Conservation (phyloP, 768 basidiomycete species). For the Boletus pseudopeckii region DNA sequence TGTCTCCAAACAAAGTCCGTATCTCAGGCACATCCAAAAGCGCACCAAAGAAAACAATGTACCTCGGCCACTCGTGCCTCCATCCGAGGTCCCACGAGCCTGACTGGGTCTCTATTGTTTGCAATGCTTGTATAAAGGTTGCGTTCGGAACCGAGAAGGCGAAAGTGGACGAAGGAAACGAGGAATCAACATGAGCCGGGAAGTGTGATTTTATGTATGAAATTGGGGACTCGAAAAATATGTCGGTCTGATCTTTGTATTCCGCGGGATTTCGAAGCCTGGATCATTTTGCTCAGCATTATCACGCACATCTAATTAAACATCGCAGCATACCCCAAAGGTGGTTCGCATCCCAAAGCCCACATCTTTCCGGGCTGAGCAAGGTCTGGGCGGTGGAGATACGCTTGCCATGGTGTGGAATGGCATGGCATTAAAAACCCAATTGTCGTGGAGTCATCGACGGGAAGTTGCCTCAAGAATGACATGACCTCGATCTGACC, state of each 20-base stretch:
- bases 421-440: constrained; percentile 96
- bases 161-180: constrained; percentile 62
- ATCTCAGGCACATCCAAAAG: constrained; percentile 58
- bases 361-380: constrained; percentile 57
- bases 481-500: constrained; percentile 77
- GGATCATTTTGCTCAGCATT: constrained; percentile 18
- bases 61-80: constrained; percentile 76
- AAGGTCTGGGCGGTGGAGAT: constrained; percentile 71
- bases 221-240: constrained; percentile 74
- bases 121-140: constrained; percentile 22
- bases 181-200: constrained; percentile 54
- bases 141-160: constrained; percentile 51
- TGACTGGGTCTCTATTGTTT: constrained; percentile 27
- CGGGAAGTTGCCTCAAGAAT: constrained; percentile 56
- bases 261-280: constrained; percentile 43
- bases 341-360: constrained; percentile 93
- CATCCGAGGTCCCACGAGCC: constrained; percentile 39
- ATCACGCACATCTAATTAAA: background rate
- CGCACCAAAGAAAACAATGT: constrained; percentile 82
- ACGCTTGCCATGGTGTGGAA: constrained; percentile 89
- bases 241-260: constrained; percentile 77
- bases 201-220: constrained; percentile 66
- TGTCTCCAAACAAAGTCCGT: constrained; percentile 40
- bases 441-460: constrained; percentile 51
- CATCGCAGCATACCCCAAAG: constrained; percentile 59